Evolutionary conservation across 2,329 filamentous ascomycete genomes (phyloP).

Genomic region (Fusarium sacchari): DNA sequence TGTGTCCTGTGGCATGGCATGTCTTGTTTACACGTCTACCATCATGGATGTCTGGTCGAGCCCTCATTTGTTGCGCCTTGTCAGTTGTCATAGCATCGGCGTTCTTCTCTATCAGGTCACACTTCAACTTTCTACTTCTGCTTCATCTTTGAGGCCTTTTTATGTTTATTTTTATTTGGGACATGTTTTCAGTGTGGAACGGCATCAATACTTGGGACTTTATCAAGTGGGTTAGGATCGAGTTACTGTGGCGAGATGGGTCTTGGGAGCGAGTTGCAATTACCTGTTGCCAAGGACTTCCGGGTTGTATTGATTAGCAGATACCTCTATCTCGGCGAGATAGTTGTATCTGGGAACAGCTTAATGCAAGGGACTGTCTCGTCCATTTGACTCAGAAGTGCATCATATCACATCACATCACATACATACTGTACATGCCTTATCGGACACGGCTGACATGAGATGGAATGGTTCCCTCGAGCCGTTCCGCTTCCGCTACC

Average conservation of each 20-base stretch:
- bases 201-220: slow-evolving; percentile 13
- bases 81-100: slow-evolving; percentile 43
- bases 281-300: background rate
- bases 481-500: slow-evolving; percentile 26
- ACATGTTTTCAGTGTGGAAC: background rate
- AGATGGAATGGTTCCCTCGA: slow-evolving; percentile 8
- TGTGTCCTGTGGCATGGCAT: background rate
- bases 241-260: background rate
- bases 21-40: background rate
- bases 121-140: background rate
- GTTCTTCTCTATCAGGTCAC: slow-evolving; percentile 17
- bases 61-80: slow-evolving; percentile 9
- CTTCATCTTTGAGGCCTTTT: background rate
- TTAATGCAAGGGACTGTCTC: background rate
- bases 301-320: background rate
- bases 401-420: background rate
- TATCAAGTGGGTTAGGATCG: background rate
- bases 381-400: background rate
- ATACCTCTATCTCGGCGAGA: background rate
- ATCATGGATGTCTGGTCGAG: background rate
- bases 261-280: background rate
- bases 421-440: background rate
- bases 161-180: background rate
- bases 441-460: background rate
- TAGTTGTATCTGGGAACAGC: background rate